Evolutionary conservation across 1,139 yeast genomes (phyloP), one percentile per base, ranked within the genome.

Genomic region (Blastobotrys buckinghamii): DNA sequence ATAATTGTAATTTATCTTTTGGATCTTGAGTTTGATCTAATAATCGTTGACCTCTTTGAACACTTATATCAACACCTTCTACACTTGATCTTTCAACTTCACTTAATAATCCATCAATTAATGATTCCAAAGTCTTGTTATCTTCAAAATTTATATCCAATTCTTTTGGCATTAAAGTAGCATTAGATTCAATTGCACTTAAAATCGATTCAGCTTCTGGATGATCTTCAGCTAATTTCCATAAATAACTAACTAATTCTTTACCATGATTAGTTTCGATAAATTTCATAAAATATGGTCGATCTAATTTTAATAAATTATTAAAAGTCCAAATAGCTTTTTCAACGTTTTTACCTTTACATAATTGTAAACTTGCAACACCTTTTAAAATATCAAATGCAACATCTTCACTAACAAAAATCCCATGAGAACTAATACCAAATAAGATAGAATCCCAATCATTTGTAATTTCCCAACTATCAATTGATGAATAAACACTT

Each of bases 391-490:
- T 51, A 37, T 49, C 55, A 33, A 33, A 40, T 15, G 55, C 55
- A 17, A 50, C 52, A 2, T 52, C 55, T 22, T 55, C 57, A 16
- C 49, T 42, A 6, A 55, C 53, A 44, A 53, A 55, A 16, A 55
- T 51, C 12, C 57, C 59, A 34, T 55, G 59, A 15, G 56, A 48
- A 26, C 49, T 47, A 27, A 55, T 54, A 32, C 54, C 56, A 42
- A 48, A 50, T 50, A 52, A 39, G 15, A 53, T 41, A 16, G 70
- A 53, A 34, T 51, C 55, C 55, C 8, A 57, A 45, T 44, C 53
- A 36, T 50, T 50, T 8, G 53, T 50, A 38, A 51, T 47, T 40
- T 51, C 54, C 54, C 54, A 51, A 37, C 51, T 50, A 30, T 51
- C 53, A 12, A 50, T 50, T 40, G 48, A 45, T 13, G 53, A 50